Conservation (phyloP, 2,329 filamentous ascomycete species). For the Colletotrichum theobromicola region DNA sequence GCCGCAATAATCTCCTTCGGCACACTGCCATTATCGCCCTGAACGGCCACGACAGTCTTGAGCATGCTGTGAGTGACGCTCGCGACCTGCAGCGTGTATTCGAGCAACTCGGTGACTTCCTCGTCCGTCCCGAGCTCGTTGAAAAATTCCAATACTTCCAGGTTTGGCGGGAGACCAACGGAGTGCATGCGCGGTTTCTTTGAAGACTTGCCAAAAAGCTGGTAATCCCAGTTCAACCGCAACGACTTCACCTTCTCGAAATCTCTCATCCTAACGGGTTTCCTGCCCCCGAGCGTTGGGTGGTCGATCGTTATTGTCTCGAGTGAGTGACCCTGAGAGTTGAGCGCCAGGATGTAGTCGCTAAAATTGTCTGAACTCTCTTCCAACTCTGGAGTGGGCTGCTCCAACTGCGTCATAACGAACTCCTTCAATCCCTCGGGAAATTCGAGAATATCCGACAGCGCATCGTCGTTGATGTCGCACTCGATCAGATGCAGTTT, state of each 20-base stretch:
- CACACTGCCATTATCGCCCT: constrained; percentile 34
- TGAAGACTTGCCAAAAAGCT: constrained; percentile 51
- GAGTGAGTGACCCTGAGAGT: constrained; percentile 44
- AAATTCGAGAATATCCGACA: constrained; percentile 43
- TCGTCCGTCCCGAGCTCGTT: constrained; percentile 51
- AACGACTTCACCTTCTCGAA: constrained; percentile 46
- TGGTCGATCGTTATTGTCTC: constrained; percentile 51
- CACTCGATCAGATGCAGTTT: constrained; percentile 53
- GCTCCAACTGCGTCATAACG: constrained; percentile 48
- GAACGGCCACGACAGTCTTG: constrained; percentile 41
- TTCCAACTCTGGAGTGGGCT: constrained; percentile 46
- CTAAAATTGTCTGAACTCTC: constrained; percentile 52
- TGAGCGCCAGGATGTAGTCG: constrained; percentile 51
- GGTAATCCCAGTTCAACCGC: constrained; percentile 51
- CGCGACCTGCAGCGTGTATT: constrained; percentile 44
- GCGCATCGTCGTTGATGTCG: constrained; percentile 51
- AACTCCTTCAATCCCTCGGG: constrained; percentile 51
- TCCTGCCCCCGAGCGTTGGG: constrained; percentile 41
- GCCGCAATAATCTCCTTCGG: constrained; percentile 38
- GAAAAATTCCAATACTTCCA: constrained; percentile 51
- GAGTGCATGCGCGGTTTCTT: constrained; percentile 50
- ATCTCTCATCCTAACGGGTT: constrained; percentile 47
- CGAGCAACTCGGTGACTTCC: constrained; percentile 50
- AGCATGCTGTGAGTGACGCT: constrained; percentile 31
- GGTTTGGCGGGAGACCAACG: constrained; percentile 49